Evolutionary conservation across 2,329 filamentous ascomycete species (phyloP), one percentile per base, ranked within the genome.

Genomic region (Paramyrothecium sp.): DNA sequence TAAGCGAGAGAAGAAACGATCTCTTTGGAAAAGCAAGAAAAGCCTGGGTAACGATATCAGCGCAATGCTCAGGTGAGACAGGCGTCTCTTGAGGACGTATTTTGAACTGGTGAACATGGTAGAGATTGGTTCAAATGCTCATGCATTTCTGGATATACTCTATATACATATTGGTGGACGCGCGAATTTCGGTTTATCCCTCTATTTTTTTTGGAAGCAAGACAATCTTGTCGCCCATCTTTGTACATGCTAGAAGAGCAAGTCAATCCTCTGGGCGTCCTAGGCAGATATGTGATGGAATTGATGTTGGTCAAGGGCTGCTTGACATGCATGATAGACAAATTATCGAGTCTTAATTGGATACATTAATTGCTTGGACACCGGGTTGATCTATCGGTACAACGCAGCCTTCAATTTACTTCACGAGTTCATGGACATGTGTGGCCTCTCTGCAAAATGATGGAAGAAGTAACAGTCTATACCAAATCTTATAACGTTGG

Each of bases 1-100:
- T 56, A 89, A 89, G 75, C 78, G 85, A 57, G 85, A 89, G 57
- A 84, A 88, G 77, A 89, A 88, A 75, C 83, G 81, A 67, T 84
- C 83, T n/a, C 62, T 83, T 38, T 89, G 87, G 87, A 82, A 79
- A 69, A 78, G 76, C 48, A 89, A 87, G 75, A 88, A 87, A 73
- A 75, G 70, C 48, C 67, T 79, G 20, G 75, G 76, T 34, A 75
- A 72, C 54, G 80, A 81, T 34, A 71, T 85, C 51, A 76, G 79
- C 44, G 73, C 78, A 21, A 71, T 82, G 61, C 81, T 82, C 64
- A 71, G 52, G 48, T 19, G 55, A 54, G 56, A 55, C 53, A 55
- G 51, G 54, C 56, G 56, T 59, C 49, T 59, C 55, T 56, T 47
- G 38, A 57, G 30, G 3, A 17, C n/a, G 38, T 44, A 44, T 19